Conservation (phyloP, 768 basidiomycete genomes). For the Chalciporus chontae region DNA sequence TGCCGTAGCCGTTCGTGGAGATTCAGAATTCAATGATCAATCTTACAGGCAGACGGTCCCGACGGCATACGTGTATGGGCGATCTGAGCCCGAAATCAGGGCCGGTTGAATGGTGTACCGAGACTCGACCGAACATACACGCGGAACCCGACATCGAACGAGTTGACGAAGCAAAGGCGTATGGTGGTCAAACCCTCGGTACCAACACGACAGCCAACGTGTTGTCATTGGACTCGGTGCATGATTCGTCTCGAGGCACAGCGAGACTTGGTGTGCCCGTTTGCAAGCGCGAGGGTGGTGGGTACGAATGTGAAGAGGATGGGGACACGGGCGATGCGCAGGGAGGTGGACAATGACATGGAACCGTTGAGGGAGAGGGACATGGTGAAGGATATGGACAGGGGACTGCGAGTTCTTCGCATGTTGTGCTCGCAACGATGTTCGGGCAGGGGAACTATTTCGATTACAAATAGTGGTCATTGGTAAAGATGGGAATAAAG, state of each 20-base stretch:
- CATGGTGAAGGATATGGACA: neutral
- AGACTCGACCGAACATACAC: neutral
- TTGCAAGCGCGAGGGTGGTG: neutral
- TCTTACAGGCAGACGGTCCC: no score
- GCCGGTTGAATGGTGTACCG: neutral
- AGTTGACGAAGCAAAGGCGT: neutral
- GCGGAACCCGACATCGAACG: neutral
- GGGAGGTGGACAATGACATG: neutral
- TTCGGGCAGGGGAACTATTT: constrained; percentile 24
- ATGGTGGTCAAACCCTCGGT: neutral
- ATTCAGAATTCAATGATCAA: no score
- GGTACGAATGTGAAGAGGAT: neutral
- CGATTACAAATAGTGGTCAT: neutral
- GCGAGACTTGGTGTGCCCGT: neutral
- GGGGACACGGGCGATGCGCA: neutral
- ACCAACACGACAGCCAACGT: neutral
- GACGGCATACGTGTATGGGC: no score
- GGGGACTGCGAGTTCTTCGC: neutral
- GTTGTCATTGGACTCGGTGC: neutral
- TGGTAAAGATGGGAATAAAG: neutral
- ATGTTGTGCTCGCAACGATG: constrained; percentile 15
- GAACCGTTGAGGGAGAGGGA: constrained; percentile 5
- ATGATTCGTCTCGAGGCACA: neutral
- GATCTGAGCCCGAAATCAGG: no score
- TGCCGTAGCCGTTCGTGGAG: no score